phyloP scores from a whole-genome alignment of 495 filamentous ascomycete genomes.

The Podospora conica region DNA sequence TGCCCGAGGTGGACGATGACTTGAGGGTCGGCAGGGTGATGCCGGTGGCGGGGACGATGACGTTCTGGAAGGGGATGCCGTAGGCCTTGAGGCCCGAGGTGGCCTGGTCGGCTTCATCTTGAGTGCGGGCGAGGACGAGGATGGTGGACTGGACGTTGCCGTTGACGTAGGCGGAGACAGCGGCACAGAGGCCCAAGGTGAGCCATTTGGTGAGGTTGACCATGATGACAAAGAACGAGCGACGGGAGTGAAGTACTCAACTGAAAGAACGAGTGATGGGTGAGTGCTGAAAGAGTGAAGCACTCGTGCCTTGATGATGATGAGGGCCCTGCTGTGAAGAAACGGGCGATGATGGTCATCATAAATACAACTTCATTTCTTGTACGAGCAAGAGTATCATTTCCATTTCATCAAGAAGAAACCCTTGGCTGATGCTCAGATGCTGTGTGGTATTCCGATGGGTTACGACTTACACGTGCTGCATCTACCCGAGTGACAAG shows the following conservation, averaged over 20 bases:
- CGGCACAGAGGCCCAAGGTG: not conserved
- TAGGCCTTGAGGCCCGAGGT: conserved; percentile 50
- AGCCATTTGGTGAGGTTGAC: not conserved
- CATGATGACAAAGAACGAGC: not conserved
- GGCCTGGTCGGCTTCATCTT: conserved; percentile 35
- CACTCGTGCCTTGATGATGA: not conserved
- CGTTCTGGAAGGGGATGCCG: conserved; percentile 48
- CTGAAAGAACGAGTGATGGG: not conserved
- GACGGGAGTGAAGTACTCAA: not conserved
- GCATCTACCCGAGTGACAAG: not conserved
- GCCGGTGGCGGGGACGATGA: conserved; percentile 46
- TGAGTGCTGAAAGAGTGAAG: not conserved
- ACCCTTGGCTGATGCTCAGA: not conserved
- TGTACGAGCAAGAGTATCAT: not conserved
- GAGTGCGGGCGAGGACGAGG: conserved; percentile 48
- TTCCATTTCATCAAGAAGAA: not conserved
- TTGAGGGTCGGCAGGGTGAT: conserved; percentile 48
- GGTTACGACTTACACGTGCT: not conserved
- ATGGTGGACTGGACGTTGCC: conserved; percentile 34
- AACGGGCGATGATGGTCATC: not conserved
- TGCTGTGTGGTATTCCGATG: not conserved
- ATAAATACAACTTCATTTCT: not conserved
- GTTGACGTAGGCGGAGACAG: not conserved
- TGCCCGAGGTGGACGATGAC: conserved; percentile 36
- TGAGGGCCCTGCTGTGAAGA: not conserved